phyloP scores from a whole-genome alignment of 441 rosid species.

The Gossypium trilobum region DNA sequence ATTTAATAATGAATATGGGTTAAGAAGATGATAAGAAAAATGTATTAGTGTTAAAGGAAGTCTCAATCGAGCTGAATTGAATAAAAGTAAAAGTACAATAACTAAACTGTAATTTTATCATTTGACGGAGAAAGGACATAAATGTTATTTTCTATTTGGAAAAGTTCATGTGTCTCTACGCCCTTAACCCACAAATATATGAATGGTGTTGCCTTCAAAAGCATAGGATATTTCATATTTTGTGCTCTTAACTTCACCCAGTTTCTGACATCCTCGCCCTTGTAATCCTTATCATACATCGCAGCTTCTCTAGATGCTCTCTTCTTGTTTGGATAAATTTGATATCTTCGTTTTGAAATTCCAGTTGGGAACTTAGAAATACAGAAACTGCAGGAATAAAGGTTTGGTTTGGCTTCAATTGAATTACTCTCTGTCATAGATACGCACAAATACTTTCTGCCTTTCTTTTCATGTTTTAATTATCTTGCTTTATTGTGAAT shows the following conservation, averaged over 20 bases:
- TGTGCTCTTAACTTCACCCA: background rate
- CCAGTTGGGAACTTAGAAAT: background rate
- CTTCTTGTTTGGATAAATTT: background rate
- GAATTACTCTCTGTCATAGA: background rate
- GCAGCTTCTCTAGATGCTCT: background rate
- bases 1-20: too few species aligned
- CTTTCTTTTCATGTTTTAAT: background rate
- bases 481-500: background rate
- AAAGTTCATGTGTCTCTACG: too few species aligned
- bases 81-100: too few species aligned
- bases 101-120: too few species aligned
- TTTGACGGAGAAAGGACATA: too few species aligned
- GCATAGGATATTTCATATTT: background rate
- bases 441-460: background rate
- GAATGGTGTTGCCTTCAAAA: background rate
- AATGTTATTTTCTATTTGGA: too few species aligned
- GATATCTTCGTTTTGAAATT: background rate
- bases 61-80: too few species aligned
- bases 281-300: background rate
- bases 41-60: too few species aligned
- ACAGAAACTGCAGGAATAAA: background rate
- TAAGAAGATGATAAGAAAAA: too few species aligned
- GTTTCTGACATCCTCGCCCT: background rate
- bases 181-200: background rate
- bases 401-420: slow-evolving; percentile 6